Conservation (phyloP, 768 basidiomycete genomes). For the Filobasidium floriforme region DNA sequence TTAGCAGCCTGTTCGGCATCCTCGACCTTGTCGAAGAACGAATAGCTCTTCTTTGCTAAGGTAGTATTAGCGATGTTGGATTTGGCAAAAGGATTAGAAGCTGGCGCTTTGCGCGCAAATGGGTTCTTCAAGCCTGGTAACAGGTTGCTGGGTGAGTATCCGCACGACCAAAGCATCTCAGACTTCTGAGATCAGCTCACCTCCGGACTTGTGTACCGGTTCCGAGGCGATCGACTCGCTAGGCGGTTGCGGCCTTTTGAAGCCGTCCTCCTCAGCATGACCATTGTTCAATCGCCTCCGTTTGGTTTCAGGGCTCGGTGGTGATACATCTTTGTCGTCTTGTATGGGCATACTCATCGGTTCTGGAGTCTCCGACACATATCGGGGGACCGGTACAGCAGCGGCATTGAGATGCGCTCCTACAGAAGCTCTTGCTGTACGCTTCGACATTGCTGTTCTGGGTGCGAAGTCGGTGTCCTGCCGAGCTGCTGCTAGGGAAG, state of each 20-base stretch:
- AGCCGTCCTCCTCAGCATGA: slow-evolving; percentile 1
- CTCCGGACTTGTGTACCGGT: background rate
- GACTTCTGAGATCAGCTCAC: background rate
- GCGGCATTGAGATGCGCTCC: background rate
- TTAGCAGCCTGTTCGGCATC: slow-evolving; percentile 31
- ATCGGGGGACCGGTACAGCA: background rate
- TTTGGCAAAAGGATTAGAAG: slow-evolving; percentile 43
- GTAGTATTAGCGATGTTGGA: slow-evolving; percentile 27
- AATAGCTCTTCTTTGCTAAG: slow-evolving; percentile 36
- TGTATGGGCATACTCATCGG: background rate
- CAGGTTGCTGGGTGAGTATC: background rate
- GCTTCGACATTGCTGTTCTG: slow-evolving; percentile 9
- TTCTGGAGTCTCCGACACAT: slow-evolving; percentile 3
- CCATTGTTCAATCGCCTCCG: slow-evolving; percentile 3
- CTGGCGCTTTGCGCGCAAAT: slow-evolving; percentile 37
- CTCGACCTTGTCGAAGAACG: slow-evolving; percentile 44
- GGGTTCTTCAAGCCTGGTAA: slow-evolving; percentile 37
- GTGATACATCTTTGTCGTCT: background rate
- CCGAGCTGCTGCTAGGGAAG: background rate
- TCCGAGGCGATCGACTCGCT: background rate
- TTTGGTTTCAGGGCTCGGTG: background rate
- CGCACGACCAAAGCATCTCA: background rate
- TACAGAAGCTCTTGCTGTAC: slow-evolving; percentile 15
- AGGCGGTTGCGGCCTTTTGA: background rate
- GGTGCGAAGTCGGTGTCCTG: slow-evolving; percentile 19